phyloP scores from a whole-genome alignment of 805 yeast species.

The Pichia exigua region DNA sequence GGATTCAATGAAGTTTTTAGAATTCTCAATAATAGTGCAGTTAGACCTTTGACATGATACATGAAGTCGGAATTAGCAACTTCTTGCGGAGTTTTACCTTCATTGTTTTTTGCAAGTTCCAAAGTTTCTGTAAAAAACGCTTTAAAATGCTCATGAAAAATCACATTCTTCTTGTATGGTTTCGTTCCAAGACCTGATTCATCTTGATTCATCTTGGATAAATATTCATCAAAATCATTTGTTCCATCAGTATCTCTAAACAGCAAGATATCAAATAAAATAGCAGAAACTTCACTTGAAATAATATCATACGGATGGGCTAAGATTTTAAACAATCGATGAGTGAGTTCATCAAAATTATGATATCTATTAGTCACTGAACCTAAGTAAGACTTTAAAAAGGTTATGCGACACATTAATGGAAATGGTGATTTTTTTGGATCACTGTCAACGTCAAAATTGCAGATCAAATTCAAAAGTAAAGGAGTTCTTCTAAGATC shows the following conservation, averaged over 20 bases:
- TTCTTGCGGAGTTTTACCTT: constrained; percentile 42
- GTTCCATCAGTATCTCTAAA: constrained; percentile 13
- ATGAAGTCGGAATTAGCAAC: constrained; percentile 52
- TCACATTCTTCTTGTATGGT: constrained; percentile 14
- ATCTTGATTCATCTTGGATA: constrained; percentile 27
- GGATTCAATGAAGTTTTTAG: constrained; percentile 47
- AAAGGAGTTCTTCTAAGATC: constrained; percentile 62
- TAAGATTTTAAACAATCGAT: constrained; percentile 39
- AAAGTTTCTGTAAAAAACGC: constrained; percentile 37
- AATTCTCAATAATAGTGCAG: constrained; percentile 50
- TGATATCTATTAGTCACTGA: constrained; percentile 34
- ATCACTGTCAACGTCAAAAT: constrained; percentile 39
- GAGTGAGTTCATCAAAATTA: constrained; percentile 35
- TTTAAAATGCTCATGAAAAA: constrained; percentile 32
- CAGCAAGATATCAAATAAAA: constrained; percentile 35
- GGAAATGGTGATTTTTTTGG: constrained; percentile 53
- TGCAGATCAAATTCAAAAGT: constrained; percentile 36
- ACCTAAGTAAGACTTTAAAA: constrained; percentile 38
- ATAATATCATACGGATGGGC: constrained; percentile 69
- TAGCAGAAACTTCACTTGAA: constrained; percentile 56
- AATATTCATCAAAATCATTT: constrained; percentile 30
- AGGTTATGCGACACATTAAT: constrained; percentile 52
- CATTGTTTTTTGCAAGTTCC: constrained; percentile 27
- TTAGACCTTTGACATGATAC: constrained; percentile 56
- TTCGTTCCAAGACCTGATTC: constrained; percentile 23